Base-by-base conservation (phyloP, 495 filamentous ascomycete genomes). In the Friedmanniomyces simplex region DNA sequence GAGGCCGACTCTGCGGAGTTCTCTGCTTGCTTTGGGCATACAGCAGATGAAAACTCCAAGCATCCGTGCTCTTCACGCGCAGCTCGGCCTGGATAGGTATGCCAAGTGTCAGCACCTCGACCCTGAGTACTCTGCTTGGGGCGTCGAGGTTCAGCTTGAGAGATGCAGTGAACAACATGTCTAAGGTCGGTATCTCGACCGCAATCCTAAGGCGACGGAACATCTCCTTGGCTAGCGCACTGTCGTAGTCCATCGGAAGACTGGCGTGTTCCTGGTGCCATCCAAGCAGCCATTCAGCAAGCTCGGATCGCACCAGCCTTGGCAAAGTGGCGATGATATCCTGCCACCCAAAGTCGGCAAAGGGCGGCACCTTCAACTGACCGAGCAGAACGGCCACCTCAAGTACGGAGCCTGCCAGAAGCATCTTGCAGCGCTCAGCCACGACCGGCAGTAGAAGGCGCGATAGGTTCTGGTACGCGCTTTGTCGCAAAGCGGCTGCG, bases 111-210 rank as follows among this genome's bases (percentile, higher is more conserved):
- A 79, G 78, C 25, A 82, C 68, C 53, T 30, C 69, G 67, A 43
- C 61, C 57, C 46, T 63, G 12, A 8, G 28, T 62, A 55, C 59
- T 70, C 46, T 60, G 63, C 20, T 50, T 64, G 50, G 49, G 67
- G 13, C 39, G n/a, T 36, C 30, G 16, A 12, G 11, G 13, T 50
- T 24, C 14, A 89, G 73, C 25, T 76, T 76, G 43, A 96, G 79
- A 53, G 90, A 83, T 18, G 85, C 87, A 0, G 86, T 94, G 70
- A 91, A 86, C 1, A 97, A 83, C 25, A 96, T 80, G 54, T 86
- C 81, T 24, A 96, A 76, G 7, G 85, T 78, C 0, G 93, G 94
- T n/a, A 97, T 79, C 45, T 95, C 87, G 20, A 97, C 89, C 0
- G 85, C 80, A 55, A 89, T 86, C 5, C 80, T 71, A 54, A 89